Evolutionary conservation across 1,284 basidiomycete species (phyloP).

Genomic region (Ceratobasidium sp.): DNA sequence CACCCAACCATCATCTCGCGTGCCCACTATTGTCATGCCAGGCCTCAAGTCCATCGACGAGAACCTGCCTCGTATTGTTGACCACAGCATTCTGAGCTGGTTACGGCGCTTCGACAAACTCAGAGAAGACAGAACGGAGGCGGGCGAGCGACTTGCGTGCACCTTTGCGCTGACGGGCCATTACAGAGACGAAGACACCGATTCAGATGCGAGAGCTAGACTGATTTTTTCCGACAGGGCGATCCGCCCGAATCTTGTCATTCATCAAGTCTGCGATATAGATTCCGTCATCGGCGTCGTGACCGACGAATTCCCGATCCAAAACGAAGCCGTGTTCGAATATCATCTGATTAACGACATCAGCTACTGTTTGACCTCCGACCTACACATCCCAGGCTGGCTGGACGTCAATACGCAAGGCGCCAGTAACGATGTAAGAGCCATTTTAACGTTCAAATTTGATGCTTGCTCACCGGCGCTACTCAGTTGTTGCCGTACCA

Average conservation of each 20-base stretch:
- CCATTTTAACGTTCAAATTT: too few relatives aligned
- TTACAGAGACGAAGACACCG: not conserved
- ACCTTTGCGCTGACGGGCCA: not conserved
- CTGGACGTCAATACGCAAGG: not conserved
- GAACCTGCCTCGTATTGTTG: too few relatives aligned
- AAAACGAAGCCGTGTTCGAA: not conserved
- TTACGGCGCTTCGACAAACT: too few relatives aligned
- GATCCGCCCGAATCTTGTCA: not conserved
- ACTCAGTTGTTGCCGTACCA: not conserved
- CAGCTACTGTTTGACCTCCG: not conserved
- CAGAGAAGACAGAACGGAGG: too few relatives aligned
- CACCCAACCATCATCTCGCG: too few relatives aligned
- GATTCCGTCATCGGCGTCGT: constrained; percentile 5
- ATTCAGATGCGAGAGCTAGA: not conserved
- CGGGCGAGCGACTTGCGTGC: too few relatives aligned
- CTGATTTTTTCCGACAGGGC: not conserved
- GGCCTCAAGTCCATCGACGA: too few relatives aligned
- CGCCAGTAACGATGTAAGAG: too few relatives aligned
- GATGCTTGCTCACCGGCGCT: too few relatives aligned
- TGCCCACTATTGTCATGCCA: too few relatives aligned
- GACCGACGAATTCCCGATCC: not conserved
- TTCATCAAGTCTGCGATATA: constrained; percentile 15
- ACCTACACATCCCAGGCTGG: constrained; percentile 12
- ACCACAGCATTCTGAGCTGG: too few relatives aligned
- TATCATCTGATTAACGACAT: not conserved